These are phyloP conservation scores for Nitzschia palea DNA, from an alignment of 108 stramenopile genomes.

Conservation along the genomic window DNA sequence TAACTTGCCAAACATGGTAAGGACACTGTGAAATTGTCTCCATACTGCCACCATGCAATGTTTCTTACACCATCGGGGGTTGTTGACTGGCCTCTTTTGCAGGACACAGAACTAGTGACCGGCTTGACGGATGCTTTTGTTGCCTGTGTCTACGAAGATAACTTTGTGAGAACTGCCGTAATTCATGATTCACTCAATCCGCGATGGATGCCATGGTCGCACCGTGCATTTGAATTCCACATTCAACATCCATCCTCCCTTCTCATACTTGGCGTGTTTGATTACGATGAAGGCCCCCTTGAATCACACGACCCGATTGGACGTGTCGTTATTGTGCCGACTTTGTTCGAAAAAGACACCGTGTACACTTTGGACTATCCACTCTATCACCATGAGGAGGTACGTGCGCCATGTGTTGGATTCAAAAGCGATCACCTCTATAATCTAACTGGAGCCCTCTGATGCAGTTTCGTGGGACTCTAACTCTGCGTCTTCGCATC, in stretches of 20 bases:
- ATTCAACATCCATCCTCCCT: slow-evolving; percentile 42
- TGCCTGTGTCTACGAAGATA: slow-evolving; percentile 49
- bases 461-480: slow-evolving; percentile 18
- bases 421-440: neutral
- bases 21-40: neutral
- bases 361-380: slow-evolving; percentile 40
- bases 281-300: slow-evolving; percentile 43
- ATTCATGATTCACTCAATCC: slow-evolving; percentile 40
- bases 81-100: neutral
- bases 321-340: slow-evolving; percentile 37
- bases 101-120: slow-evolving; percentile 7
- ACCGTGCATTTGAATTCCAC: slow-evolving; percentile 45
- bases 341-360: slow-evolving; percentile 27
- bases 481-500: slow-evolving; percentile 40
- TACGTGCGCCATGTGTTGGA: slow-evolving; percentile 1
- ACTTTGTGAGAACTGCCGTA: slow-evolving; percentile 39
- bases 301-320: slow-evolving; percentile 44
- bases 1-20: slow-evolving; percentile 44
- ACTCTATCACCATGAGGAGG: slow-evolving; percentile 26
- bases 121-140: slow-evolving; percentile 45
- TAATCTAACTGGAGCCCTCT: neutral
- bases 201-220: slow-evolving; percentile 54
- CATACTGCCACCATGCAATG: neutral
- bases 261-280: slow-evolving; percentile 50
- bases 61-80: neutral